These are phyloP conservation scores for Pascua guehoae DNA, from an alignment of 1,284 basidiomycete genomes.

Conservation along the genomic window DNA sequence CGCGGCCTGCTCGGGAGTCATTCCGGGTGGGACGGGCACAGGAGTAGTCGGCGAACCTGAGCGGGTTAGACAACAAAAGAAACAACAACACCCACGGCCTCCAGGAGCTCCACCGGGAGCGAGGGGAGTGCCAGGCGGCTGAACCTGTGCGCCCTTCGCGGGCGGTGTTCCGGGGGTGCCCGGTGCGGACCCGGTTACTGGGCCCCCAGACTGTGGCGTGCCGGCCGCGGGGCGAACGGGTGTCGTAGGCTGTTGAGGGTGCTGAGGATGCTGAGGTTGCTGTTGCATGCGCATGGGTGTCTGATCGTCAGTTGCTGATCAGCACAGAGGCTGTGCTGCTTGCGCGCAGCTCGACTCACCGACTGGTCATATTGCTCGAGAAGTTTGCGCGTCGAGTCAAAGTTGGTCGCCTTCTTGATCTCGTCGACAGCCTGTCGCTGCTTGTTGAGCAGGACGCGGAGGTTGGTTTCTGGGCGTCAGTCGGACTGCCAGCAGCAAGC, in stretches of 20 bases:
- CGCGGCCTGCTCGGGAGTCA: slow-evolving; percentile 44
- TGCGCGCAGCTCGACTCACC: not conserved
- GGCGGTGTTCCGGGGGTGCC: not conserved
- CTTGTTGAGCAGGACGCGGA: slow-evolving; percentile 70
- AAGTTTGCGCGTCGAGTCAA: slow-evolving; percentile 83
- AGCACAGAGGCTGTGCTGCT: not conserved
- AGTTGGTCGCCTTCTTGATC: slow-evolving; percentile 96
- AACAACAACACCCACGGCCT: no score
- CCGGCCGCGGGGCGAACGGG: not conserved
- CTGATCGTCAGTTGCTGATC: not conserved
- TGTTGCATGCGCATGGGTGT: not conserved
- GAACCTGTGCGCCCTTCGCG: not conserved
- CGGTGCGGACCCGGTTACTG: not conserved
- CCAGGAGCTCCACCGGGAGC: slow-evolving; percentile 7
- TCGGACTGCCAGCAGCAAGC: not conserved
- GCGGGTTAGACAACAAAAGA: no score
- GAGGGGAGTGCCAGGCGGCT: not conserved
- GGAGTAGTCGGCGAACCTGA: slow-evolving; percentile 17
- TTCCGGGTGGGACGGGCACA: slow-evolving; percentile 28
- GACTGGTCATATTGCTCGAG: slow-evolving; percentile 84
- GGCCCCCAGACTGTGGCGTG: slow-evolving; percentile 1
- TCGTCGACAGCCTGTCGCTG: slow-evolving; percentile 88
- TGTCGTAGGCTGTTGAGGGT: not conserved
- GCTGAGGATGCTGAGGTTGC: not conserved
- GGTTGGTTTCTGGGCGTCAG: slow-evolving; percentile 63